These are phyloP conservation scores for Acacia acuminata DNA, from an alignment of 306 rosid genomes.

Conservation along the genomic window DNA sequence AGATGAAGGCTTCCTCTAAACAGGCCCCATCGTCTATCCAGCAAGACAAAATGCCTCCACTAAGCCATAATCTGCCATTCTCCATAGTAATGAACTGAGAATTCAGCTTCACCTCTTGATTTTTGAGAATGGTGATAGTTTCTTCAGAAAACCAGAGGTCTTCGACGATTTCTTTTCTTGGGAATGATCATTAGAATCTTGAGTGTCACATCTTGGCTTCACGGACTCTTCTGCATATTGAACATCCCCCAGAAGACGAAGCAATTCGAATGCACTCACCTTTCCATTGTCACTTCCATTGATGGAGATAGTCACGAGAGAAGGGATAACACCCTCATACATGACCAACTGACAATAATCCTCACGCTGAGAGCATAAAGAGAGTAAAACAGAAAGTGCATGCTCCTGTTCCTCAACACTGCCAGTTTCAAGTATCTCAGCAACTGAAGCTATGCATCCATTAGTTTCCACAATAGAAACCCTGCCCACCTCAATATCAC, in stretches of 20 bases:
- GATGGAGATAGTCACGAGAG: constrained; percentile 55
- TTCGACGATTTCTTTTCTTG: constrained; percentile 52
- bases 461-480: constrained; percentile 51
- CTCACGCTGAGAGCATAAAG: constrained; percentile 73
- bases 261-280: constrained; percentile 61
- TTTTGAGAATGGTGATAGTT: constrained; percentile 35
- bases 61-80: constrained; percentile 11
- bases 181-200: constrained; percentile 19
- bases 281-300: constrained; percentile 59
- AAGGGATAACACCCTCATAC: constrained; percentile 77
- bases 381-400: constrained; percentile 72
- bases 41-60: background rate
- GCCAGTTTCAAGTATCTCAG: constrained; percentile 52
- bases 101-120: constrained; percentile 44
- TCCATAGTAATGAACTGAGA: background rate
- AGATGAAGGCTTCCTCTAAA: constrained; percentile 15
- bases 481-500: constrained; percentile 55
- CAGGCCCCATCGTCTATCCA: background rate
- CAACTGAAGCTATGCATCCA: constrained; percentile 72
- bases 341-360: constrained; percentile 69
- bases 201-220: constrained; percentile 31
- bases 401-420: constrained; percentile 60
- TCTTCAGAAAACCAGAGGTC: constrained; percentile 47
- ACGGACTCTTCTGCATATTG: constrained; percentile 27
- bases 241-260: constrained; percentile 62